phyloP scores from a whole-genome alignment of 2,329 filamentous ascomycete genomes.

The Hymenotorrendiella dingleyae region DNA sequence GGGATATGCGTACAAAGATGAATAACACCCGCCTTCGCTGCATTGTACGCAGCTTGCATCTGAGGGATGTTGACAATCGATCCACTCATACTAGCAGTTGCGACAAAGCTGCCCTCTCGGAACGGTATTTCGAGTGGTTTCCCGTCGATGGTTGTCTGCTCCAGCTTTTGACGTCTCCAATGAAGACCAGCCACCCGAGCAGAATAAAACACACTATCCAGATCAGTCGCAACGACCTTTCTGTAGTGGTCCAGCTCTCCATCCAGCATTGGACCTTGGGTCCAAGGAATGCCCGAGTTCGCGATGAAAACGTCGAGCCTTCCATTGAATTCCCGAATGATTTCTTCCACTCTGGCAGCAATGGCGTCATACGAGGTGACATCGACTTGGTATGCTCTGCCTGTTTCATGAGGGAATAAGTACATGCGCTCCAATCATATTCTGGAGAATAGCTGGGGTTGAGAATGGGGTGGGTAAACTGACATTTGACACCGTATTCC shows the following conservation, averaged over 20 bases:
- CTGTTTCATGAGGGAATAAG: conserved; percentile 29
- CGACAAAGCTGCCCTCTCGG: conserved; percentile 64
- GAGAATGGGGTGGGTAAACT: conserved; percentile 24
- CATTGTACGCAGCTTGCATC: conserved; percentile 68
- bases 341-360: conserved; percentile 38
- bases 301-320: conserved; percentile 74
- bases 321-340: conserved; percentile 61
- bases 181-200: conserved; percentile 63
- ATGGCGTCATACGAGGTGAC: conserved; percentile 43
- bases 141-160: conserved; percentile 58
- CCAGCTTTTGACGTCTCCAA: conserved; percentile 64
- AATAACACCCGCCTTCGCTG: conserved; percentile 60
- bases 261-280: conserved; percentile 60
- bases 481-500: conserved; percentile 62
- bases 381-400: conserved; percentile 57
- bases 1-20: conserved; percentile 51
- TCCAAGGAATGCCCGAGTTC: conserved; percentile 73
- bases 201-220: conserved; percentile 75
- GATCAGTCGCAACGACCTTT: conserved; percentile 63
- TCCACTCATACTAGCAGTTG: conserved; percentile 72
- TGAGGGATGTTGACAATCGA: conserved; percentile 76
- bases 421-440: conserved; percentile 7
- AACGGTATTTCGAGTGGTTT: conserved; percentile 52
- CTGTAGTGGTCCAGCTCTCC: conserved; percentile 58
- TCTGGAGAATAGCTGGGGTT: background rate